Base-by-base conservation (phyloP, 495 filamentous ascomycete species). In the Hyaloscypha hepaticicola region DNA sequence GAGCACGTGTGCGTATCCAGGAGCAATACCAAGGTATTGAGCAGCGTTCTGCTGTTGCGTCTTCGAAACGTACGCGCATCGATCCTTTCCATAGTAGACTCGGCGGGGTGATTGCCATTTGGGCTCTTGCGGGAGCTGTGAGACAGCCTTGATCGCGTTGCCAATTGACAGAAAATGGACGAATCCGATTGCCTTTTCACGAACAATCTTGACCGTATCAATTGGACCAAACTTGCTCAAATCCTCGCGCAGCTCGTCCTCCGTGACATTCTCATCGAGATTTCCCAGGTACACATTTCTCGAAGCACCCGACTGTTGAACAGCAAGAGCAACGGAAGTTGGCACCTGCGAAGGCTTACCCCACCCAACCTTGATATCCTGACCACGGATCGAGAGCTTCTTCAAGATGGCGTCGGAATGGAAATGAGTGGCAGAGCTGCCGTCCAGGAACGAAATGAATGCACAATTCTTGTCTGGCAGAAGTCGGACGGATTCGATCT, bases 341-440 rank as follows among this genome's bases (percentile, higher is more conserved):
- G 95, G 95, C 5, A 99, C 96, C 79, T 96, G 96, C 11, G 96
- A 97, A 14, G 95, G 94, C 76, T 99, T 99, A 28, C 95, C 95
- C 95, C 95, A 99, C 67, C 95, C 95, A 69, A 99, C 90, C 83
- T 99, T 99, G 82, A 99, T 97, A 76, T 99, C 95, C 76, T 98
- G 95, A 24, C 96, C 96, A 74, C 93, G 90, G 78, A 99, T 95
- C 64, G 94, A 90, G 70, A 99, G 85, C 79, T 98, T 98, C 83
- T 99, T 99, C 83, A 99, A 85, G 72, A 99, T 98, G 63, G 95
- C 95, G 82, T 99, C 95, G 28, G 95, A 99, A 80, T 99, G 95
- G 79, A 99, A 99, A 76, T 99, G 95, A 25, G 93, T 97, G 53
- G 95, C 95, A 28, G 96, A 96, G 79, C 91, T 94, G 66, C 92